Evolutionary conservation across 176 grass and related monocot species (phyloP), one percentile per base, ranked within the genome.

Genomic region (Pharus latifolius): DNA sequence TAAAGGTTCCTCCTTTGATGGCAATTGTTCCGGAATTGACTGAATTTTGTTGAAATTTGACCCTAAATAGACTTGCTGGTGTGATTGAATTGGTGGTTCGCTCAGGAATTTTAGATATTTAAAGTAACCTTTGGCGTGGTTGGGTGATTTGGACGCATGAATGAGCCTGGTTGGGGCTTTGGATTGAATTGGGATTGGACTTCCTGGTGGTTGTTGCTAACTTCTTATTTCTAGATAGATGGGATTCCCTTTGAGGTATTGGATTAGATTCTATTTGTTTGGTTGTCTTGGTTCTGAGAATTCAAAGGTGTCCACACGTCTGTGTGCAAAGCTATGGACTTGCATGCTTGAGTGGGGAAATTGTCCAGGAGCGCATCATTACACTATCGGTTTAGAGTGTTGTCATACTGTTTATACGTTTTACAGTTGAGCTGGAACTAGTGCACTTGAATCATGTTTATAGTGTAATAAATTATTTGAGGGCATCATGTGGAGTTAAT

Each of bases 1-100:
- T 83, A 34, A 96, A 96, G 92, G 92, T 96, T 61, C 64, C 65
- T 79, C 30, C 44, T 87, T 46, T 63, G 45, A 31, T 67, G 14
- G 66, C 54, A 51, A 31, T 74, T 17, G 7, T 43, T 38, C 43
- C 35, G 49, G 25, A 51, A 68, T 56, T 51, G 54, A 4, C 41
- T 28, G 7, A 19, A 55, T 33, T 50, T 40, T 32, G 6, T 37
- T 28, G 72, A 20, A 45, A n/a, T n/a, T n/a, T n/a, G n/a, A n/a
- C n/a, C n/a, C n/a, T n/a, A n/a, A n/a, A n/a, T 27, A 37, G 19
- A 4, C 37, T 7, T 61, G 28, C 49, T 15, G 30, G 1, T 42
- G 24, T 65, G 1, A 16, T 54, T 14, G 23, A 72, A 20, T 59
- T 63, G 24, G 43, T 56, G 7, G 18, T 73, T 45, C 10, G 43